Conservation (phyloP, 768 basidiomycete species). For the Suillus subalutaceus region DNA sequence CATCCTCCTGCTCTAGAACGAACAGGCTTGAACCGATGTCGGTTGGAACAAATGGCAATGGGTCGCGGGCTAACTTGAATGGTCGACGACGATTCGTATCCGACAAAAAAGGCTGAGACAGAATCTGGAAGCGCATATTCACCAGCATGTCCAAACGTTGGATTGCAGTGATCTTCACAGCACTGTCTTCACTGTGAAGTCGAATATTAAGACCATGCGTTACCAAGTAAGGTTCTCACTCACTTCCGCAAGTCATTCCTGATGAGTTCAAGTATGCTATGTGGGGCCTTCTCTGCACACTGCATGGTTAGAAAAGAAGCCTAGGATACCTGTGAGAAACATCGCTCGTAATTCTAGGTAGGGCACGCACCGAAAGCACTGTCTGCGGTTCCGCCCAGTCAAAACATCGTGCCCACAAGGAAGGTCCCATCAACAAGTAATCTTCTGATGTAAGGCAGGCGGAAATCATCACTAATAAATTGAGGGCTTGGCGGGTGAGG, state of each 20-base stretch:
- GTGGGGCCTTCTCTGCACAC: conserved; percentile 63
- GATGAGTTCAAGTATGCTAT: conserved; percentile 51
- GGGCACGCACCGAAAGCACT: conserved; percentile 51
- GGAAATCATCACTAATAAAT: conserved; percentile 66
- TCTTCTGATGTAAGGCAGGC: conserved; percentile 53
- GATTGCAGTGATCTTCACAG: conserved; percentile 52
- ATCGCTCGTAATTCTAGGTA: not conserved
- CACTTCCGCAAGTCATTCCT: conserved; percentile 61
- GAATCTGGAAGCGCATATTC: conserved; percentile 72
- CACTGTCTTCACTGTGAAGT: conserved; percentile 10
- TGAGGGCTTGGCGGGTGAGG: conserved; percentile 49
- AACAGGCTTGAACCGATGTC: conserved; percentile 71
- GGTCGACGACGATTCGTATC: conserved; percentile 65
- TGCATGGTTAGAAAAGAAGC: conserved; percentile 73
- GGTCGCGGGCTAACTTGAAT: conserved; percentile 71
- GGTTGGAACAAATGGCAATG: conserved; percentile 73
- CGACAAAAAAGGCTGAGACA: conserved; percentile 59
- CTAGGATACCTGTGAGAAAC: conserved; percentile 30
- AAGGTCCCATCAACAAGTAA: conserved; percentile 51
- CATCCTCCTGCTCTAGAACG: conserved; percentile 55
- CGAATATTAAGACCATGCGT: not conserved
- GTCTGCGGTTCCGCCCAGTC: conserved; percentile 42
- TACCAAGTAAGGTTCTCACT: conserved; percentile 7
- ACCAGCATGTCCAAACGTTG: conserved; percentile 57
- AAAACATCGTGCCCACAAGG: conserved; percentile 61